Evolutionary conservation across 2,329 filamentous ascomycete genomes (phyloP).

Genomic region (Aureobasidium sp.): DNA sequence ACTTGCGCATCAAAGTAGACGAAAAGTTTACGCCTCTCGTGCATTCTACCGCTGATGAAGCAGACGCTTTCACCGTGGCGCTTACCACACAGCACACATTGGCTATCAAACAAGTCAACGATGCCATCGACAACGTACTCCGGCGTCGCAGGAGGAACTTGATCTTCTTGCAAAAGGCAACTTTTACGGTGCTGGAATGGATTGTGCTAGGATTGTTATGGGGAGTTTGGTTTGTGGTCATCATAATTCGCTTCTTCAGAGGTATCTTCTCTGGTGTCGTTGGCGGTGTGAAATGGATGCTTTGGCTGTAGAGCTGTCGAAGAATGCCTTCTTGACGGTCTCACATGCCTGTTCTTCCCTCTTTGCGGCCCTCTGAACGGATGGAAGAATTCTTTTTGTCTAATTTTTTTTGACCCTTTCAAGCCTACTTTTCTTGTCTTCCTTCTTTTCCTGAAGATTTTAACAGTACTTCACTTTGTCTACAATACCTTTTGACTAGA

Average conservation of each 20-base stretch:
- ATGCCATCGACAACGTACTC: conserved; percentile 62
- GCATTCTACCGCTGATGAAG: conserved; percentile 64
- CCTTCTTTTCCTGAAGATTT: too few species aligned
- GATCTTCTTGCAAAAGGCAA: conserved; percentile 65
- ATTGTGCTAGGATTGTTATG: conserved; percentile 82
- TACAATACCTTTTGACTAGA: too few species aligned
- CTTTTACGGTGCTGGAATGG: conserved; percentile 85
- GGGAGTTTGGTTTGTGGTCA: conserved; percentile 87
- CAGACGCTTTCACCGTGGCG: conserved; percentile 69
- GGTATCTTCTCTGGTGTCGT: conserved; percentile 55
- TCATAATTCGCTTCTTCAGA: conserved; percentile 60
- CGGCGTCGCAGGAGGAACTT: conserved; percentile 67
- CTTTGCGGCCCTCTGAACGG: too few species aligned
- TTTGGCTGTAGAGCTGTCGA: conserved; percentile 55
- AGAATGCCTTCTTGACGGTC: not conserved
- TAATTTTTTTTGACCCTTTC: too few species aligned
- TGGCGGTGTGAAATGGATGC: conserved; percentile 64
- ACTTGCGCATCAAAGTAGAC: conserved; percentile 40
- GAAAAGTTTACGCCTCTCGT: conserved; percentile 52
- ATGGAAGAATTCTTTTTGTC: too few species aligned
- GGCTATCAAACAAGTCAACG: conserved; percentile 71
- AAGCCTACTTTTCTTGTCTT: too few species aligned
- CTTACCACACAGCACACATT: conserved; percentile 70
- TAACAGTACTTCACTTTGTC: too few species aligned
- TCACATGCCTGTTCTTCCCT: too few species aligned